A percentile compares a stretch with the other conserved stretches of the same genome.
phyloP scores from a whole-genome alignment of 1,284 basidiomycete genomes.

The Polyporus tsugae region DNA sequence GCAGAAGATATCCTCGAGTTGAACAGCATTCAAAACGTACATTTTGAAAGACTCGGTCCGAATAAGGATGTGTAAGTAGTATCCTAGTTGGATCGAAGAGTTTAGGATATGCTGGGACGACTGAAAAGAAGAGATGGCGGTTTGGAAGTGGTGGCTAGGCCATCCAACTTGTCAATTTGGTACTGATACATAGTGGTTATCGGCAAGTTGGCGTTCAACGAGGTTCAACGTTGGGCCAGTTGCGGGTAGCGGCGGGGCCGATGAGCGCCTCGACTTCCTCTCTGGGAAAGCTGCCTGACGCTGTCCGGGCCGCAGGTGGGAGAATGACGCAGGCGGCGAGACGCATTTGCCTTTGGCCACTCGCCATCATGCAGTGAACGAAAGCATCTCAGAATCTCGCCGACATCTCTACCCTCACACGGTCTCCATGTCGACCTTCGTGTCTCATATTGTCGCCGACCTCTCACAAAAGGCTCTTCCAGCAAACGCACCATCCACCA shows the following conservation, averaged over 20 bases:
- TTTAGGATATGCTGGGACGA: too few relatives aligned
- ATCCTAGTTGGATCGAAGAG: too few relatives aligned
- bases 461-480: conserved; percentile 36
- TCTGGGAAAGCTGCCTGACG: not conserved
- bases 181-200: not conserved
- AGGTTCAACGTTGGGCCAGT: too few relatives aligned
- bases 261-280: not conserved
- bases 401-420: not conserved
- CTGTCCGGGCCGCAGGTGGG: not conserved
- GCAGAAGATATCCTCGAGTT: too few relatives aligned
- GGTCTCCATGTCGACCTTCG: conserved; percentile 41
- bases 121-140: too few relatives aligned
- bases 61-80: too few relatives aligned
- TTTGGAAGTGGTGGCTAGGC: too few relatives aligned
- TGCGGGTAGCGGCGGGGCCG: not conserved
- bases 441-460: conserved; percentile 41
- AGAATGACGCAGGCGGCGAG: conserved; percentile 7
- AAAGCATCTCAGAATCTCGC: not conserved
- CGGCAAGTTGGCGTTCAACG: not conserved
- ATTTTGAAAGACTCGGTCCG: too few relatives aligned
- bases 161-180: too few relatives aligned
- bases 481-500: conserved; percentile 24
- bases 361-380: not conserved
- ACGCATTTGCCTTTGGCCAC: not conserved
- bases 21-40: too few relatives aligned